phyloP scores from a whole-genome alignment of 1,139 yeast genomes.

The Taphrina flavorubra region DNA sequence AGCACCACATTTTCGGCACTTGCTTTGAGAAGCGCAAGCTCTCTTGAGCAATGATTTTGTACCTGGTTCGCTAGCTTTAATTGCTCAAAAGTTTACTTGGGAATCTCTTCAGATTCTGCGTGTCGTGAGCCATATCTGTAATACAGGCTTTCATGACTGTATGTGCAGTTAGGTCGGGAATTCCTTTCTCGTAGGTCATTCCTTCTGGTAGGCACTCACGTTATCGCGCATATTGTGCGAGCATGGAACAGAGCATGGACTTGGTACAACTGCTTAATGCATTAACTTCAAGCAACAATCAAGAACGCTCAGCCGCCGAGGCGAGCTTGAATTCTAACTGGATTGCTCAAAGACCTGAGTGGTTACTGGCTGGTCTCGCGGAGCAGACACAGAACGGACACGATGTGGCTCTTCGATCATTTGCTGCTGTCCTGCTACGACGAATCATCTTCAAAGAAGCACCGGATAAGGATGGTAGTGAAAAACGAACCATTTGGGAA shows the following conservation, averaged over 20 bases:
- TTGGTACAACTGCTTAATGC: slow-evolving; percentile 67
- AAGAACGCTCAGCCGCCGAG: slow-evolving; percentile 78
- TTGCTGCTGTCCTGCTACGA: slow-evolving; percentile 86
- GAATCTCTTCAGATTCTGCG: too few species aligned
- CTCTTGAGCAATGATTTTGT: too few species aligned
- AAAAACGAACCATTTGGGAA: slow-evolving; percentile 59
- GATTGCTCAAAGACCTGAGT: slow-evolving; percentile 65
- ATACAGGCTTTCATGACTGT: too few species aligned
- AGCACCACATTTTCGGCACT: too few species aligned
- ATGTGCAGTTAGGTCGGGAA: background rate
- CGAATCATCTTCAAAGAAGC: slow-evolving; percentile 74
- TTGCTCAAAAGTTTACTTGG: too few species aligned
- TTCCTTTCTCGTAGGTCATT: too few species aligned
- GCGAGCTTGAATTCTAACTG: slow-evolving; percentile 73
- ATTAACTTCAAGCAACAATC: slow-evolving; percentile 78
- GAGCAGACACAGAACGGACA: slow-evolving; percentile 64
- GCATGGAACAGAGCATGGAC: slow-evolving; percentile 55
- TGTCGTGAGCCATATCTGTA: too few species aligned
- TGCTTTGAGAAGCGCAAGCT: too few species aligned
- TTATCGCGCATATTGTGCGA: background rate
- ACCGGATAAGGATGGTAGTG: slow-evolving; percentile 62
- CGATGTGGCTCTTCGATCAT: slow-evolving; percentile 56
- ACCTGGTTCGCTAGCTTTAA: too few species aligned
- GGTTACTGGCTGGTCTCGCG: slow-evolving; percentile 77
- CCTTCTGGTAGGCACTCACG: background rate